phyloP scores from a whole-genome alignment of 768 basidiomycete species.

The Pisolithus tinctorius region DNA sequence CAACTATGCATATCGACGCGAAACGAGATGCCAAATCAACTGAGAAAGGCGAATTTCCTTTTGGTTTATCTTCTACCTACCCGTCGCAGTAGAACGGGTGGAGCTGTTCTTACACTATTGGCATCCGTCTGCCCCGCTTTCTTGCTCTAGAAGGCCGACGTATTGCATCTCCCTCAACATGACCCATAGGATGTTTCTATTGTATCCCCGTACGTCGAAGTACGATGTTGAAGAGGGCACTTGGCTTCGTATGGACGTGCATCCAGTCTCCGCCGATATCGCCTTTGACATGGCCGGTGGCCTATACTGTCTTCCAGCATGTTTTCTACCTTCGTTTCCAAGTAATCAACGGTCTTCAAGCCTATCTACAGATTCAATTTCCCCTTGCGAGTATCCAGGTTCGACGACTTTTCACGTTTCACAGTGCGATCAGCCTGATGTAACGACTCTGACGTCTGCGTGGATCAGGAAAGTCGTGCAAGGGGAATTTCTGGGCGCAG shows the following conservation, averaged over 20 bases:
- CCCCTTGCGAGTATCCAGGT: too few relatives aligned
- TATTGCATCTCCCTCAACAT: constrained; percentile 56
- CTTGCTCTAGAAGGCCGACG: constrained; percentile 33
- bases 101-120: constrained; percentile 13
- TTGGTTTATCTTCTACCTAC: constrained; percentile 1
- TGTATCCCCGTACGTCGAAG: constrained; percentile 57
- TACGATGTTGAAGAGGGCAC: constrained; percentile 72
- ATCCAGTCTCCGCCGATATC: constrained; percentile 62
- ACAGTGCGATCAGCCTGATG: too few relatives aligned
- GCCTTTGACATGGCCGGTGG: constrained; percentile 74
- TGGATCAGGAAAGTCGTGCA: too few relatives aligned
- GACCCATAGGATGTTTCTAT: constrained; percentile 68
- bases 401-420: too few relatives aligned
- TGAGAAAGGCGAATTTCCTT: constrained; percentile 17
- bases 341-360: too few relatives aligned
- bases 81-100: not conserved
- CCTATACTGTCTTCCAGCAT: constrained; percentile 55
- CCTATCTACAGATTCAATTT: too few relatives aligned
- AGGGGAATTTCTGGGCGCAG: too few relatives aligned
- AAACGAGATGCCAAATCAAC: not conserved
- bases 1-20: not conserved
- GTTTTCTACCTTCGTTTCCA: too few relatives aligned
- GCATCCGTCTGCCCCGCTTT: constrained; percentile 17
- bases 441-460: too few relatives aligned
- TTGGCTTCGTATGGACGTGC: constrained; percentile 69